A percentile compares a stretch with the other conserved stretches of the same genome.
Evolutionary conservation across 139 green algal genomes (phyloP).

Genomic region (Klebsormidium nitens): DNA sequence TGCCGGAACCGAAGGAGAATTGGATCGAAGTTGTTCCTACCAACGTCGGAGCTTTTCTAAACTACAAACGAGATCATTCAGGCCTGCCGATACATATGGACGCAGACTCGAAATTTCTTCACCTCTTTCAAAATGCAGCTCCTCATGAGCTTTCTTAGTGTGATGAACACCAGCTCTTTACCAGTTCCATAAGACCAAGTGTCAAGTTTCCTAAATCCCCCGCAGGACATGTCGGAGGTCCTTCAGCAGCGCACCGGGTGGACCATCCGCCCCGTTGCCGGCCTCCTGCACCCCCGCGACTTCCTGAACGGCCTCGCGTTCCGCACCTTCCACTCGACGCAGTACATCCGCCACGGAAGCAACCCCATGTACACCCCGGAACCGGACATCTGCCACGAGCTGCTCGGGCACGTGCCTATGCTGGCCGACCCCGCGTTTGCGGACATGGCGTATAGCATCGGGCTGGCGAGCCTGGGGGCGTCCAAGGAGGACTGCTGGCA

Average conservation of each 20-base stretch:
- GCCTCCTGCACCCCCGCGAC: conserved; percentile 84
- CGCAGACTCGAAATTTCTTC: no score
- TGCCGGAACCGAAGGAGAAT: background rate
- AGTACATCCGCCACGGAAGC: conserved; percentile 32
- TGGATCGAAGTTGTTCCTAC: background rate
- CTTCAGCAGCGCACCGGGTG: conserved; percentile 60
- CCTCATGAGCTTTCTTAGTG: background rate
- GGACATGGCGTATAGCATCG: conserved; percentile 73
- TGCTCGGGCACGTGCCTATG: conserved; percentile 82
- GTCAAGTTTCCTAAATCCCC: background rate
- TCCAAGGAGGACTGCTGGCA: conserved; percentile 83
- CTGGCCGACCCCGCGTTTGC: conserved; percentile 70
- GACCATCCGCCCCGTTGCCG: conserved; percentile 72
- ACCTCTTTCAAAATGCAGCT: background rate
- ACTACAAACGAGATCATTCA: background rate
- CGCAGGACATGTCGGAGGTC: conserved; percentile 56
- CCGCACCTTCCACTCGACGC: conserved; percentile 69
- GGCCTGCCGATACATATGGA: no score
- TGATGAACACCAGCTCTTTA: background rate
- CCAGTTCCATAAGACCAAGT: background rate
- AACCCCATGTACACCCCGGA: conserved; percentile 85
- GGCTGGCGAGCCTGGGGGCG: conserved; percentile 69
- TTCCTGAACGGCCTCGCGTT: conserved; percentile 93
- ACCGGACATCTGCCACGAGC: conserved; percentile 82
- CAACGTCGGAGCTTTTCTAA: background rate